Evolutionary conservation across 805 yeast species (phyloP).

Genomic region (Clavispora fructus): DNA sequence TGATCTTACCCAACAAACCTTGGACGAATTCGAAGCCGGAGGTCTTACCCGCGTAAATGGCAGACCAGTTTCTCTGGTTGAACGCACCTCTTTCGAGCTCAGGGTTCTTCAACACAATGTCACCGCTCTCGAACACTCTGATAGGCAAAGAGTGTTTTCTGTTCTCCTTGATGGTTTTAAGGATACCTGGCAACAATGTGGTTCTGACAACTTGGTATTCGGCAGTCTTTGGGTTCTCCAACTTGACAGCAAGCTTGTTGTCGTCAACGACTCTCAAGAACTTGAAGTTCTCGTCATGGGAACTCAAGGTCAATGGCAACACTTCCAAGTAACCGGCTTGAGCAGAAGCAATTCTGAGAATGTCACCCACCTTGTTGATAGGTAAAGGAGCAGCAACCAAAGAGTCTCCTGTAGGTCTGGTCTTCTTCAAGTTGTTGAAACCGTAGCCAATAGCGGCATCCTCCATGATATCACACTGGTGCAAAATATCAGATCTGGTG

Average conservation of each 20-base stretch:
- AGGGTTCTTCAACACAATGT: constrained; percentile 80
- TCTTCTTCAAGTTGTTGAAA: constrained; percentile 77
- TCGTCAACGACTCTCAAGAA: constrained; percentile 74
- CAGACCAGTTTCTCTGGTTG: constrained; percentile 94
- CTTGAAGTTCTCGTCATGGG: constrained; percentile 94
- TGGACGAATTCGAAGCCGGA: constrained; percentile 94
- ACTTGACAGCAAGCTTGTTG: constrained; percentile 72
- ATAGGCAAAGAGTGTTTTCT: constrained; percentile 94
- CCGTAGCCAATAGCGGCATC: constrained; percentile 97
- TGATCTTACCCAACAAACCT: constrained; percentile 88
- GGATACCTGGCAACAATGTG: constrained; percentile 84
- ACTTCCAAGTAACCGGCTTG: constrained; percentile 97
- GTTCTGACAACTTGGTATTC: constrained; percentile 99
- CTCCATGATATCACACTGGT: constrained; percentile 97
- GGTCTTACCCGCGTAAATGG: constrained; percentile 88
- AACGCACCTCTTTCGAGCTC: constrained; percentile 80
- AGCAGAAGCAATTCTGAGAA: constrained; percentile 83
- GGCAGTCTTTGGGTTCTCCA: constrained; percentile 92
- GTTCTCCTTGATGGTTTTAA: constrained; percentile 93
- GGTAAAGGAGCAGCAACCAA: constrained; percentile 86
- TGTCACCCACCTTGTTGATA: constrained; percentile 85
- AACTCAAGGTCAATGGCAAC: constrained; percentile 89
- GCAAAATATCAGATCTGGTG: constrained; percentile 93
- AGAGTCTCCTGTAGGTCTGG: constrained; percentile 72
- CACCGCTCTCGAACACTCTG: constrained; percentile 92